Conservation (phyloP, 1,284 basidiomycete species). For the Irpex lacteus region DNA sequence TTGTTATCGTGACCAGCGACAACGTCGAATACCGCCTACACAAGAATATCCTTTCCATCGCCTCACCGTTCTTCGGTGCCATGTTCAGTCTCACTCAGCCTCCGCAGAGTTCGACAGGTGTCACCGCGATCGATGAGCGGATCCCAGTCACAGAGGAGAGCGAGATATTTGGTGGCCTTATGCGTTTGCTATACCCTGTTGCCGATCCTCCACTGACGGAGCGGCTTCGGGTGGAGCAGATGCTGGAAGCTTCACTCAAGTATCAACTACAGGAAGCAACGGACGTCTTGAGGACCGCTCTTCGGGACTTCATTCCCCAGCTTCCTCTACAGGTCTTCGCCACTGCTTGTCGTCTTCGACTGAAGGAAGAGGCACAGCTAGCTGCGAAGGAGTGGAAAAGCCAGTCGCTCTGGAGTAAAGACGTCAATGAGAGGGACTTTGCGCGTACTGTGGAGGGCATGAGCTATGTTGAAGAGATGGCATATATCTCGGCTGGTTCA, state of each 20-base stretch:
- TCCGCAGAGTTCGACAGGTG: neutral
- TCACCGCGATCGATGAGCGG: neutral
- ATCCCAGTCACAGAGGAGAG: conserved; percentile 25
- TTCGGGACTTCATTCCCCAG: neutral
- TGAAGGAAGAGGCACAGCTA: conserved; percentile 3
- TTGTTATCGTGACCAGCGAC: conserved; percentile 11
- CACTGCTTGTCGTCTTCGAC: conserved; percentile 3
- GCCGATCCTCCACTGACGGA: conserved; percentile 8
- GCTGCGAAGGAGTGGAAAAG: conserved; percentile 5
- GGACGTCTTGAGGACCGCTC: neutral
- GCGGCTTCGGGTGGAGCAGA: neutral
- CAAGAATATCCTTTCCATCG: conserved; percentile 20
- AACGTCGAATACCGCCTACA: conserved; percentile 20
- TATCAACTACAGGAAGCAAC: conserved; percentile 11
- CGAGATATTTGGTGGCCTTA: conserved; percentile 23
- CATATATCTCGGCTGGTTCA: conserved; percentile 4
- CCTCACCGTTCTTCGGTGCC: conserved; percentile 24
- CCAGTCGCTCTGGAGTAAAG: neutral
- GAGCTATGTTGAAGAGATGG: conserved; percentile 6
- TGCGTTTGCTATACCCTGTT: conserved; percentile 29
- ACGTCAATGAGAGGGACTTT: neutral
- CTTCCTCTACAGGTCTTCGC: conserved; percentile 1
- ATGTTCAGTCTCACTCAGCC: conserved; percentile 25
- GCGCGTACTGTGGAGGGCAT: neutral
- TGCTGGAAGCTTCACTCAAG: conserved; percentile 10